Evolutionary conservation across 441 rosid genomes (phyloP), one percentile per base, ranked within the genome.

Genomic region (Corymbia citriodora): DNA sequence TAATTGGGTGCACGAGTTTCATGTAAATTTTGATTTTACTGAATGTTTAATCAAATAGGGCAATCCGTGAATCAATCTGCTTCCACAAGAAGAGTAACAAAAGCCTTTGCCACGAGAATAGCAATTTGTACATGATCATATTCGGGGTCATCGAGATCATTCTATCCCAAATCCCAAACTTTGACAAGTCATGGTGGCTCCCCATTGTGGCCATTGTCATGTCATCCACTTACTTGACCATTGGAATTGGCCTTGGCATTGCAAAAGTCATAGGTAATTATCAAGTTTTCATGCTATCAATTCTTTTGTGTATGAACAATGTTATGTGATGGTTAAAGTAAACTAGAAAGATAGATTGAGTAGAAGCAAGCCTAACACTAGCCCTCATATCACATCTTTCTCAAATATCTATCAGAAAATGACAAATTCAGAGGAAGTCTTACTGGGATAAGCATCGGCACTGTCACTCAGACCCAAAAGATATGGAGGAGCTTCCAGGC

Each of bases 131-230:
- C 82, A 79, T 88, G 89, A 74, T 90, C 12, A 81, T 49, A 6
- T 90, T 90, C 6, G 91, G 89, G 72, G 55, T 49, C 81, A 57
- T 74, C 8, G 55, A 90, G 68, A 57, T 90, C 3, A 19, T 90
- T 57, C 59, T 90, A 0, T 90, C 89, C 9, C 91, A 90, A 55
- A 81, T 88, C 54, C 91, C 88, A 2, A 87, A 88, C 25, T 88
- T 90, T 18, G 89, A 90, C 59, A 79, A 88, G 52, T 54, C 50
- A 27, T 61, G 65, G 89, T 81, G 91, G 91, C 88, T 90, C 31
- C 45, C 91, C 89, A 53, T 55, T 5, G 63, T 90, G 17, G 88
- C 88, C 8, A 50, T 54, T n/a, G 61, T 79, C 88, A 79, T 79
- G 91, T 88, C 91, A 7, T 79, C 59, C 54, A 87, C 89, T 33